These are phyloP conservation scores for Aspergillus heteromorphus DNA, from an alignment of 495 filamentous ascomycete species.

Conservation along the genomic window DNA sequence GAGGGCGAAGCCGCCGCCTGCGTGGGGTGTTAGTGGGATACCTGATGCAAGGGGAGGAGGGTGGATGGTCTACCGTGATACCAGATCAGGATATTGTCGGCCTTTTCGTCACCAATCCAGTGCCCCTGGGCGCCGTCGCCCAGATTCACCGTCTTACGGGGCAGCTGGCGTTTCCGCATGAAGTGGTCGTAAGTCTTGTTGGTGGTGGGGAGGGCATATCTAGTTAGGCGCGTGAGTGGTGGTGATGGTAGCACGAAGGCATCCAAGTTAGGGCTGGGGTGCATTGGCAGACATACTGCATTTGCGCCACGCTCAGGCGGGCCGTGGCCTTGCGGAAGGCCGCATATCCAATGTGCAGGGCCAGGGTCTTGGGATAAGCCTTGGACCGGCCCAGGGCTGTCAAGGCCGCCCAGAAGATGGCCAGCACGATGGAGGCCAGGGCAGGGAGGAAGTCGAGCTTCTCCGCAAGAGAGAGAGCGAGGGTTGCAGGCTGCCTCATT, in stretches of 20 bases:
- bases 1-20: constrained; percentile 56
- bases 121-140: constrained; percentile 50
- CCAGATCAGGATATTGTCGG: constrained; percentile 53
- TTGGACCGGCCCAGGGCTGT: constrained; percentile 31
- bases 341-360: constrained; percentile 37
- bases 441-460: constrained; percentile 35
- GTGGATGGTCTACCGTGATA: constrained; percentile 45
- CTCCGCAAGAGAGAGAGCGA: constrained; percentile 24
- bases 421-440: constrained; percentile 22
- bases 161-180: constrained; percentile 35
- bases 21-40: not conserved
- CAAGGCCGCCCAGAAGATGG: constrained; percentile 27
- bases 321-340: constrained; percentile 30
- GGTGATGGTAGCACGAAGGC: not conserved
- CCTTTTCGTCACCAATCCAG: constrained; percentile 52
- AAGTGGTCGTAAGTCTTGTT: constrained; percentile 45
- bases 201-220: constrained; percentile 31
- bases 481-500: not conserved
- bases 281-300: constrained; percentile 29
- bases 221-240: not conserved
- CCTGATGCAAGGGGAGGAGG: not conserved
- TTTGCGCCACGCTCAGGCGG: constrained; percentile 25
- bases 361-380: constrained; percentile 27
- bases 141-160: constrained; percentile 42
- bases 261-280: too few relatives aligned